A percentile compares a stretch with the other conserved stretches of the same genome.
Evolutionary conservation across 495 filamentous ascomycete genomes (phyloP).

Genomic region (Penicillium nucicola): DNA sequence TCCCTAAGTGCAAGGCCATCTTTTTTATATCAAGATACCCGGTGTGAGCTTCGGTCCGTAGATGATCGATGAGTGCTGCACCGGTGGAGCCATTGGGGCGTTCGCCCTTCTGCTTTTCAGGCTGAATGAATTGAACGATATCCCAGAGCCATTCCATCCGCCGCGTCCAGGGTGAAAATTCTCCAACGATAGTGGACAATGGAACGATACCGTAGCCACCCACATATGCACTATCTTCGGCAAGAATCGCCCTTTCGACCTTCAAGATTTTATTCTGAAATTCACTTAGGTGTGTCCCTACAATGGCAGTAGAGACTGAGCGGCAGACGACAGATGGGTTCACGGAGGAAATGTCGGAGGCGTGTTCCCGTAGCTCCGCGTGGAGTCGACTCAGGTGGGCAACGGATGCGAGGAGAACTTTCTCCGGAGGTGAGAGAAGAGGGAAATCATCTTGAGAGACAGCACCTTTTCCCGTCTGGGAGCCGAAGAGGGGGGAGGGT

Average conservation of each 20-base stretch:
- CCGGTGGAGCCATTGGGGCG: constrained; percentile 45
- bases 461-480: constrained; percentile 34
- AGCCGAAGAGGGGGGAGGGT: constrained; percentile 76
- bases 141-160: constrained; percentile 83
- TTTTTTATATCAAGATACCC: constrained; percentile 83
- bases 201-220: constrained; percentile 92
- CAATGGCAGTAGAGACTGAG: constrained; percentile 78
- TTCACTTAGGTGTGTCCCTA: constrained; percentile 64
- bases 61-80: constrained; percentile 69
- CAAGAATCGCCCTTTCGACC: constrained; percentile 75
- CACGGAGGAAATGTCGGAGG: constrained; percentile 59
- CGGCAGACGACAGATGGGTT: constrained; percentile 81
- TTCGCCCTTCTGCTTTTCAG: constrained; percentile 25
- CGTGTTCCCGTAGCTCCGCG: constrained; percentile 59
- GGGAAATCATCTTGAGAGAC: constrained; percentile 40
- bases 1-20: constrained; percentile 65
- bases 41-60: constrained; percentile 74
- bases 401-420: constrained; percentile 73
- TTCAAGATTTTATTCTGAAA: constrained; percentile 83
- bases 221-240: constrained; percentile 67
- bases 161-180: constrained; percentile 82
- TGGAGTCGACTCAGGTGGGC: constrained; percentile 75
- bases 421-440: constrained; percentile 72
- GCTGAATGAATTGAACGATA: constrained; percentile 62
- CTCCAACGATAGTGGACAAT: constrained; percentile 73